Evolutionary conservation across 2,329 filamentous ascomycete genomes (phyloP), one percentile per base, ranked within the genome.

Genomic region (Arthrobotrys entomopaga): DNA sequence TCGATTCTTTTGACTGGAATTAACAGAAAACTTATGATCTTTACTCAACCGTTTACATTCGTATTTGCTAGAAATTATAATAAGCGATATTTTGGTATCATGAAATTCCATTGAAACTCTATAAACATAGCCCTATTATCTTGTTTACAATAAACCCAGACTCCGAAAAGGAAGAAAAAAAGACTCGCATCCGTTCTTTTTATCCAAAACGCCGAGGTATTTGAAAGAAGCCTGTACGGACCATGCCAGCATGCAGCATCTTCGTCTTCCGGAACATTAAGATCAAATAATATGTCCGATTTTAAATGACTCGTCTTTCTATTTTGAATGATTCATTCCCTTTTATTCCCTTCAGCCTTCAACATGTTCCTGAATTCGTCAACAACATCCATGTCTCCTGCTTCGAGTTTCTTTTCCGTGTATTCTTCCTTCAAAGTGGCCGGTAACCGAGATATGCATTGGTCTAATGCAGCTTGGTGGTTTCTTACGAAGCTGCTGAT

Each of bases 401-500:
- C 92, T 80, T 97, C 91, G n/a, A 94, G 83, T 78, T 88, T 81
- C 79, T 88, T 86, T 57, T 88, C 87, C 15, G 61, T 49, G 48
- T 73, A 73, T 54, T 83, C 81, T 78, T 87, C 87, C 19, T 81
- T 82, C 79, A 91, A 82, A 79, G 90, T 86, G 40, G 86, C 84
- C 0, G 89, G 87, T 75, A 93, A 84, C 22, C 85, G 84, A 80
- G 92, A 89, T 82, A 94, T 85, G 24, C 89, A 80, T 76, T 85
- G 85, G 77, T 89, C 85, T 78, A 89, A 82, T 1, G 82, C 89
- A 0, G 92, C 91, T 83, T 97, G 94, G 81, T 92, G 96, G 82
- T 99, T 99, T 80, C 95, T 86, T 64, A 92, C 87, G 3, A 88
- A 90, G 13, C 90, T 94, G 80, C 92, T 97, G 54, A 99, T 85